A percentile compares a stretch with the other conserved stretches of the same genome.
Conservation (phyloP, 129 eudicot species). For the Flaveria bidentis region DNA sequence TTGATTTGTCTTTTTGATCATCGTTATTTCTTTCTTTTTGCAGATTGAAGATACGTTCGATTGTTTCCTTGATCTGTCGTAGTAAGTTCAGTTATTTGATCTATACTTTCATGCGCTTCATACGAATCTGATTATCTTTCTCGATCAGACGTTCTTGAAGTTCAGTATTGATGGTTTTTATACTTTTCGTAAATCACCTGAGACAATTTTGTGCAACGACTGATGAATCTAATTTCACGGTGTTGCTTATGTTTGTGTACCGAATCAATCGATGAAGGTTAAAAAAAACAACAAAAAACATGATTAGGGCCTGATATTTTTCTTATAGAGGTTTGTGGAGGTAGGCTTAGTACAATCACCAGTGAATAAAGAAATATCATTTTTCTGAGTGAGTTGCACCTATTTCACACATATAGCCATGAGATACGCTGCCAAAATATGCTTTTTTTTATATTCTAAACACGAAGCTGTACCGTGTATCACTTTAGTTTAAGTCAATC, state of each 20-base stretch:
- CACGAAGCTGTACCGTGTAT: not conserved
- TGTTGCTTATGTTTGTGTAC: not conserved
- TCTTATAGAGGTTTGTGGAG: not conserved
- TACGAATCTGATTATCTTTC: not conserved
- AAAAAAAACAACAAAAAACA: not conserved
- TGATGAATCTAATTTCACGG: not conserved
- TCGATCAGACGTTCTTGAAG: not conserved
- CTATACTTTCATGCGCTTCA: not conserved
- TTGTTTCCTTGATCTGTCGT: constrained; percentile 3
- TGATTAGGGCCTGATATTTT: not conserved
- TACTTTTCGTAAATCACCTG: not conserved
- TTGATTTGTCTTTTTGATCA: not conserved
- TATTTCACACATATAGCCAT: not conserved
- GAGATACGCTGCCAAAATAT: too few relatives aligned
- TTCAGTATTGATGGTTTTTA: not conserved
- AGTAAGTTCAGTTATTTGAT: constrained; percentile 11
- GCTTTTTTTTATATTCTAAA: too few relatives aligned
- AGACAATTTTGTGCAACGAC: not conserved
- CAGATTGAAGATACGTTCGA: constrained; percentile 31
- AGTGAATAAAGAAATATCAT: not conserved
- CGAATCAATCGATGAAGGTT: not conserved
- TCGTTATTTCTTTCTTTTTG: constrained; percentile 1
- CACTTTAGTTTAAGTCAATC: not conserved
- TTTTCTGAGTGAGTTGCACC: not conserved
- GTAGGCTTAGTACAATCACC: not conserved